These are phyloP conservation scores for Aspergillus bridgeri DNA, from an alignment of 495 filamentous ascomycete genomes.

Conservation along the genomic window DNA sequence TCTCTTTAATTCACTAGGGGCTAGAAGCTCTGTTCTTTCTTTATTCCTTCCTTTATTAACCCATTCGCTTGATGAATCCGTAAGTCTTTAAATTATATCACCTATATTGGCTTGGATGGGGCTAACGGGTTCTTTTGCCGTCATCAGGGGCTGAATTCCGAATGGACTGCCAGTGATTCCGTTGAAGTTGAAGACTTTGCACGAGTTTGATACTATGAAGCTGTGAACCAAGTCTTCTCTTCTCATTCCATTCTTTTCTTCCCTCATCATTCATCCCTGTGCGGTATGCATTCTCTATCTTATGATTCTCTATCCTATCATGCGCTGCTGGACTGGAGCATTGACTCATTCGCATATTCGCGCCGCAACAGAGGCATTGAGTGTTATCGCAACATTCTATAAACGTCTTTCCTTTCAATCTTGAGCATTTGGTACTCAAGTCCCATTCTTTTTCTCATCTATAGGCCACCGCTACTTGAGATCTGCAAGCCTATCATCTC, in stretches of 20 bases:
- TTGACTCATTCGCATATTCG: slow-evolving; percentile 4
- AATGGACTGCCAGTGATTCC: slow-evolving; percentile 6
- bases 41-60: slow-evolving; percentile 5
- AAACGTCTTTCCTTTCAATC: slow-evolving; percentile 16
- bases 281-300: slow-evolving; percentile 14
- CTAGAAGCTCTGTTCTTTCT: slow-evolving; percentile 23
- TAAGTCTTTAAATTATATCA: slow-evolving; percentile 13
- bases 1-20: slow-evolving; percentile 11
- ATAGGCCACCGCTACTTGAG: slow-evolving; percentile 8
- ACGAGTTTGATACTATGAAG: slow-evolving; percentile 15
- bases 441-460: slow-evolving; percentile 12
- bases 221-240: slow-evolving; percentile 10
- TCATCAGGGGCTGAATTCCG: slow-evolving; percentile 12
- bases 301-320: slow-evolving; percentile 1
- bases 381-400: slow-evolving; percentile 30
- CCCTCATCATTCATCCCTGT: slow-evolving; percentile 6
- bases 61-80: slow-evolving; percentile 11
- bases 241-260: slow-evolving; percentile 14
- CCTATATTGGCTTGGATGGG: neutral
- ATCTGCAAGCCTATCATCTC: neutral
- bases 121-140: slow-evolving; percentile 10
- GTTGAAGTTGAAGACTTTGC: slow-evolving; percentile 9
- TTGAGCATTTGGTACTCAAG: slow-evolving; percentile 19
- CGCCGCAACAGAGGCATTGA: slow-evolving; percentile 35
- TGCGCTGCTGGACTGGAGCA: neutral